These are phyloP conservation scores for Phytophthora cryptogea DNA, from an alignment of 352 stramenopile genomes.

Conservation along the genomic window DNA sequence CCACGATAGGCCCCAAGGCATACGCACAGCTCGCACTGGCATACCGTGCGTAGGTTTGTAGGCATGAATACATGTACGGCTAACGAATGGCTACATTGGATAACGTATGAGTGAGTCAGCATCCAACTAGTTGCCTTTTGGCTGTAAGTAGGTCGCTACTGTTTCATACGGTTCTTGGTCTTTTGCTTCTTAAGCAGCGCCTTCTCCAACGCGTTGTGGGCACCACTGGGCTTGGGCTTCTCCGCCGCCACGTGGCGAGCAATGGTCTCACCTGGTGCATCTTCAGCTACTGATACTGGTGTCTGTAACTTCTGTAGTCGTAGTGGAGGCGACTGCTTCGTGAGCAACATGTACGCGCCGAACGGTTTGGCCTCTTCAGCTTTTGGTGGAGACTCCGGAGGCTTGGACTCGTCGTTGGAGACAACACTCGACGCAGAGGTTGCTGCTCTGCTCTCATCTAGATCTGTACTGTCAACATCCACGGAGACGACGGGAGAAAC, in stretches of 20 bases:
- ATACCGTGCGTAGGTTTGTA: too few relatives aligned
- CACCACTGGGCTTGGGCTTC: constrained; percentile 13
- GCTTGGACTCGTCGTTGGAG: constrained; percentile 1
- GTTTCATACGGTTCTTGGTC: constrained; percentile 19
- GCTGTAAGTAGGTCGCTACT: background rate
- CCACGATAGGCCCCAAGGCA: too few relatives aligned
- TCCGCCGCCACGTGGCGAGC: constrained; percentile 7
- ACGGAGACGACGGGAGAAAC: constrained; percentile 1
- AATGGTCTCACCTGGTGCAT: background rate
- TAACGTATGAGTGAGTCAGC: background rate
- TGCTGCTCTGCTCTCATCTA: constrained; percentile 14
- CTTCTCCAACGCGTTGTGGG: constrained; percentile 29
- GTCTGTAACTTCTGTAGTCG: background rate
- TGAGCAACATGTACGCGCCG: constrained; percentile 33
- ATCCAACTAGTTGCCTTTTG: background rate
- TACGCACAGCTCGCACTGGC: too few relatives aligned
- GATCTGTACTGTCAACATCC: background rate
- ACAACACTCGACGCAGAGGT: background rate
- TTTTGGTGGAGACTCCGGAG: background rate
- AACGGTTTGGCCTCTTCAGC: constrained; percentile 23
- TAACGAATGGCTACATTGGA: too few relatives aligned
- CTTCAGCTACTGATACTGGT: background rate
- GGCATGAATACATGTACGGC: too few relatives aligned
- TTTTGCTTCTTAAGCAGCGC: constrained; percentile 32
- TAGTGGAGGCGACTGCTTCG: constrained; percentile 27